Evolutionary conservation across 495 filamentous ascomycete species (phyloP), one percentile per base, ranked within the genome.

Genomic region (Lasiosphaeria miniovina): DNA sequence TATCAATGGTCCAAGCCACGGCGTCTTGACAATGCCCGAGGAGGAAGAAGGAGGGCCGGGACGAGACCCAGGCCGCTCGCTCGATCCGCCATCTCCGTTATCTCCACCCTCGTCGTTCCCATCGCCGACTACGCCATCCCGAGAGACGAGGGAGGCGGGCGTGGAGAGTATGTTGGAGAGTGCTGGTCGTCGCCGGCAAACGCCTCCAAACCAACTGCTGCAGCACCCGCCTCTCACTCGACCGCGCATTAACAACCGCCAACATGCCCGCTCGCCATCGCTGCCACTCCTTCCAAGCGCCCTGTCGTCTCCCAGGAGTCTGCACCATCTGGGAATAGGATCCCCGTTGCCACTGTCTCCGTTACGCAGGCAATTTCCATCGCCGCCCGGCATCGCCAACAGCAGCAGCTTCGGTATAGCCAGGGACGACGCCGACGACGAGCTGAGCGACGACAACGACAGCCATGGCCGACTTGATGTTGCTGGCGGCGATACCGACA

Each of bases 281-380:
- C 49, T 52, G 40, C 54, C 53, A 14, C 48, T 50, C 32, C 17
- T 53, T 38, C 56, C 55, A 9, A 46, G 11, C 43, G 11, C 43
- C 6, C 43, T 46, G 8, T 46, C 43, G 4, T 52, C 64, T 6
- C 57, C 64, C 40, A 71, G 36, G 49, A 54, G 61, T 50, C 64
- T 70, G 34, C 68, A 72, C 60, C 74, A 63, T 33, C 60, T 74
- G 15, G 72, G 66, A 32, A 72, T 75, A 12, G 53, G 57, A 14
- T 57, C 61, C 52, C 66, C 67, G 9, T 63, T 65, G 45, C 70
- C 71, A 15, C 70, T 74, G 51, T 75, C 71, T 4, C 69, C 74
- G 3, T 50, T 73, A 9, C 65, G 62, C 55, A 32, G 67, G 14
- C 67, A 67, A 36, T 65, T 68, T 55, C 65, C 68, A 35, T 65